Evolutionary conservation across 257 asterid species (phyloP), one percentile per base, ranked within the genome.

Genomic region (Echium plantagineum): DNA sequence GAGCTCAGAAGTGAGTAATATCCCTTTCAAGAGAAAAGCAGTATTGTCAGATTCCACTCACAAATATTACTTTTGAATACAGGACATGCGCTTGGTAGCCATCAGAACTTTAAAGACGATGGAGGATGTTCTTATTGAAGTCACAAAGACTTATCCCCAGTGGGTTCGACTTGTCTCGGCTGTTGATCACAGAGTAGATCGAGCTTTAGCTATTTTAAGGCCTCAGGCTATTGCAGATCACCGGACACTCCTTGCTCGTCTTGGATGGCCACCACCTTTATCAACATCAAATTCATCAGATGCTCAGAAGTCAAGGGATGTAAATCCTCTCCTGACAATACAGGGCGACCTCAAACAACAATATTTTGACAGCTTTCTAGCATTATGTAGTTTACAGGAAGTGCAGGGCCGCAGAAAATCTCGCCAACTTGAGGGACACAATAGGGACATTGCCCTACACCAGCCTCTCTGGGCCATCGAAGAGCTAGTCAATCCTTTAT

Each of bases 391-490:
- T 61, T 86, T 93, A 61, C 98, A 93, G 69, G 97, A 93, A 74
- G 64, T 93, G 73, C 98, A 93, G 74, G 81, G 82, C 62, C 82
- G 70, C 69, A 86, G 97, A 72, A 89, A 89, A 68, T 69, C 65
- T 53, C 94, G 95, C 63, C 98, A 93, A 69, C 94, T 93, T 46
- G 82, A 70, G 71, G 94, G 94, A 26, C 87, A 69, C 7, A 72
- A 75, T 65, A 68, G 71, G 56, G 80, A 79, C 16, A 66, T 78
- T 64, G 58, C 76, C 58, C 68, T 83, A 61, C 83, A 72, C 62
- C 95, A 93, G 73, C 94, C 98, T 59, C 98, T 93, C 74, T 93
- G 98, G 98, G 89, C 83, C 55, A 83, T 93, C 15, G 98, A 93
- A 75, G 98, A 93, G 80, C 98, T 93, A 60, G 97, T 83, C 71